Conservation (phyloP, 176 grass and related monocot genomes). For the Areca catechu region DNA sequence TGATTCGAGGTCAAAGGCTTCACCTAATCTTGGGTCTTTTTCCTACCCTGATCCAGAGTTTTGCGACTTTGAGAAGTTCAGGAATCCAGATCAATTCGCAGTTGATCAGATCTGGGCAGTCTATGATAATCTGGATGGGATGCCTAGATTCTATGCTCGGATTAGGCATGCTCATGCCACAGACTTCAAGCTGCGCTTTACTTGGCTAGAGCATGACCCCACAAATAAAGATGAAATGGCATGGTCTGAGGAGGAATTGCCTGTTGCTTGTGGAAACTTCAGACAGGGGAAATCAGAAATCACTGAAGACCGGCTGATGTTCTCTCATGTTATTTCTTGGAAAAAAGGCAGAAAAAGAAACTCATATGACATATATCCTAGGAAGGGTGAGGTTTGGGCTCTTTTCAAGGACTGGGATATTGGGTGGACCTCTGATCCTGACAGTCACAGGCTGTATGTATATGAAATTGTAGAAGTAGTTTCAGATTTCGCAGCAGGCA, state of each 20-base stretch:
- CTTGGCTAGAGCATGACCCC: conserved; percentile 50
- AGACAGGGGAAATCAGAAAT: conserved; percentile 31
- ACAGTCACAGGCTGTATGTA: conserved; percentile 54
- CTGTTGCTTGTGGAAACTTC: conserved; percentile 79
- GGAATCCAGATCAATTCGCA: conserved; percentile 41
- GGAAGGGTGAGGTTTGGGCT: conserved; percentile 80
- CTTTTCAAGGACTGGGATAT: conserved; percentile 79
- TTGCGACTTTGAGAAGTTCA: conserved; percentile 72
- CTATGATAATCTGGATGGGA: conserved; percentile 78
- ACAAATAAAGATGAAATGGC: conserved; percentile 31
- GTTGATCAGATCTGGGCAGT: conserved; percentile 79
- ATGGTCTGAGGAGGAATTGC: conserved; percentile 61
- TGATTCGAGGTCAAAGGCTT: background rate
- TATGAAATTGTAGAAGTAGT: conserved; percentile 72
- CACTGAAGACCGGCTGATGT: conserved; percentile 49
- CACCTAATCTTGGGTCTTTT: conserved; percentile 10
- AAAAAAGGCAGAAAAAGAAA: conserved; percentile 53
- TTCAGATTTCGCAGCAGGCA: conserved; percentile 35
- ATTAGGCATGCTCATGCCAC: conserved; percentile 40
- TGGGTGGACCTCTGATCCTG: conserved; percentile 63
- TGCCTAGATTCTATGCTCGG: conserved; percentile 86
- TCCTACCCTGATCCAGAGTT: conserved; percentile 74
- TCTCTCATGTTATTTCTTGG: conserved; percentile 68
- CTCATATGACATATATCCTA: conserved; percentile 56
- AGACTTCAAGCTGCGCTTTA: conserved; percentile 53